Evolutionary conservation across 2,329 filamentous ascomycete species (phyloP), one percentile per base, ranked within the genome.

Genomic region (Apiospora kogelbergensis): DNA sequence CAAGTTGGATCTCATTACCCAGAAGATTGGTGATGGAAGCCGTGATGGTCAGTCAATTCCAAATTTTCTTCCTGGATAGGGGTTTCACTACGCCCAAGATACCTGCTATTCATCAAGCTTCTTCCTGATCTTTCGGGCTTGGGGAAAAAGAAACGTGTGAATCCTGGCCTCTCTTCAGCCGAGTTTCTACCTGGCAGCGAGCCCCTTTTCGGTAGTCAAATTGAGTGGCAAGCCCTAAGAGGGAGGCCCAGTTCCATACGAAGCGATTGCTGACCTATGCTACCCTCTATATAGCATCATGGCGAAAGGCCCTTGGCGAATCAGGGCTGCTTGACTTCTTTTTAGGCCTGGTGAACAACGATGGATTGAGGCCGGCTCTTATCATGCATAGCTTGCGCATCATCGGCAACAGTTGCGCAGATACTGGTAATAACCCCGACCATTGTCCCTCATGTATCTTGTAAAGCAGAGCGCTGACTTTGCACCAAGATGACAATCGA

Each of bases 351-450:
- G 75, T 89, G 10, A 78, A 78, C 6, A 74, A 76, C 0, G 77
- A 81, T 4, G 78, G 76, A 1, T 71, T 85, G 44, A 77, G 78
- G 11, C 79, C 81, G 41, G 74, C 80, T 1, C 79, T 90, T n/a
- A 82, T 83, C 60, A 80, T 87, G 9, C 88, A 90, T 68, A 78
- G 84, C 9, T 79, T 91, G 20, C 86, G 89, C 30, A 77, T 90
- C 24, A 81, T 89, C 20, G 89, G 89, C 17, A 91, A 91, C 75
- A 86, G 86, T 11, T 90, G 87, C 71, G 89, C 89, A 24, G 89
- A 91, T 72, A 87, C 86, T 72, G 84, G 86, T 86, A 76, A 68
- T 41, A 9, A 22, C 40, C n/a, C 26, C 48, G 9, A 20, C 48
- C 22, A 17, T 42, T 17, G 1, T 2, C 5, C 13, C 9, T 15